Evolutionary conservation across 257 asterid species (phyloP), one percentile per base, ranked within the genome.

Genomic region (Capsicum chinense): DNA sequence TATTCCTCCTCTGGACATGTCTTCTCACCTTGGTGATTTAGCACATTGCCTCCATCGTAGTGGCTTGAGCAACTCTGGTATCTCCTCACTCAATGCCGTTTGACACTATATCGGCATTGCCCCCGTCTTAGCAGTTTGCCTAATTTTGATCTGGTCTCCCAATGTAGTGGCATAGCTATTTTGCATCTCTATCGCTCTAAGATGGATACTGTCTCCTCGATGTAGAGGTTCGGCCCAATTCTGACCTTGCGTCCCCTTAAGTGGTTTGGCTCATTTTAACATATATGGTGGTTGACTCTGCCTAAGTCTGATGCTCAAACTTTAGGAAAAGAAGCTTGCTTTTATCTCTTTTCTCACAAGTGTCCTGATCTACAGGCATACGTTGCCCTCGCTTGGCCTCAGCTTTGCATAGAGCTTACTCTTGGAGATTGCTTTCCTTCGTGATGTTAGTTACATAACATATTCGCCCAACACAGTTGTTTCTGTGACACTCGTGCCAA

Each of bases 391-490:
- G 12, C 59, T 73, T 73, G 80, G 80, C 42, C 12, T 11, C 80
- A 71, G 9, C 60, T 19, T 73, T 73, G 80, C 17, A 52, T 73
- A 73, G 60, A 21, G 80, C 60, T 73, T 48, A 73, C 59, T 73
- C 59, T 48, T 73, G 59, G 80, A 48, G 60, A 73, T 73, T 48
- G 33, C 59, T 48, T 52, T 48, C 37, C 12, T 10, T 17, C 59
- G 12, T 73, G 59, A 73, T 73, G 42, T 17, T 19, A 19, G 59
- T 13, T 4, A 64, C 71, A 48, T 47, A 48, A n/a, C 60, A 47
- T 44, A 71, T 71, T 71, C 13, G 35, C 17, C 5, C 33, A 39
- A 39, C 44, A 39, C 44, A 39, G 57, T 71, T 71, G 79, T 71
- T 71, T 19, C 8, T 44, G 37, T 44, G 57, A 71, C 57, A 48